Evolutionary conservation across 1,139 yeast species (phyloP).

Genomic region (Citeromyces hawaiiensis): DNA sequence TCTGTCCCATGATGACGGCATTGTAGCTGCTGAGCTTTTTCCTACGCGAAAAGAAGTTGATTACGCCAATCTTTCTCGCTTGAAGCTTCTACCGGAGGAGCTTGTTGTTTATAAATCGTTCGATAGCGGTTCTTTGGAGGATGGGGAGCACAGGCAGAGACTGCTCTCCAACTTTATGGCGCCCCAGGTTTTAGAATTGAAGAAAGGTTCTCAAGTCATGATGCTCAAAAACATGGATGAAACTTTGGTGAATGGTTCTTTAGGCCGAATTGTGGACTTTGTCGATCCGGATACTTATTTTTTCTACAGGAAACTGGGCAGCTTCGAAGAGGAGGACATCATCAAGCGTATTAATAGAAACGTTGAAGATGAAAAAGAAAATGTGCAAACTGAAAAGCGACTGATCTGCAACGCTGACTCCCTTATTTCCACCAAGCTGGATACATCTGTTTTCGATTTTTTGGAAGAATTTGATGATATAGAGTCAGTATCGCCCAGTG

Average conservation of each 20-base stretch:
- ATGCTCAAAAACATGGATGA: slow-evolving; percentile 84
- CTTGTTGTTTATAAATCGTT: slow-evolving; percentile 34
- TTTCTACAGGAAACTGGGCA: slow-evolving; percentile 16
- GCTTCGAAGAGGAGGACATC: slow-evolving; percentile 1
- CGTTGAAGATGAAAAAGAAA: not conserved
- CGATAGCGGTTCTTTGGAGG: slow-evolving; percentile 49
- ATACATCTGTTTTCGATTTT: slow-evolving; percentile 7
- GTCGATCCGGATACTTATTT: slow-evolving; percentile 34
- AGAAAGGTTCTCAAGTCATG: slow-evolving; percentile 90
- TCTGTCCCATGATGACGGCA: slow-evolving; percentile 46
- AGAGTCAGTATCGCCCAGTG: not conserved
- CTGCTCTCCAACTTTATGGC: slow-evolving; percentile 48
- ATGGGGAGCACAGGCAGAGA: slow-evolving; percentile 25
- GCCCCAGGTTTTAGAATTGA: slow-evolving; percentile 46
- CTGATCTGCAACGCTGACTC: slow-evolving; percentile 7
- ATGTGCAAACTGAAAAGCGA: slow-evolving; percentile 8
- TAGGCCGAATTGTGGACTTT: slow-evolving; percentile 77
- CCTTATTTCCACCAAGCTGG: slow-evolving; percentile 5
- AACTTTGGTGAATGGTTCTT: slow-evolving; percentile 79
- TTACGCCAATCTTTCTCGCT: slow-evolving; percentile 47
- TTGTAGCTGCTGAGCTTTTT: slow-evolving; percentile 77
- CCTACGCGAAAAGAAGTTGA: slow-evolving; percentile 84
- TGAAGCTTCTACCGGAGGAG: slow-evolving; percentile 36
- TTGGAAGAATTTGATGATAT: slow-evolving; percentile 3
- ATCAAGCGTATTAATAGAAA: slow-evolving; percentile 8